Base-by-base conservation (phyloP, 148 eudicot species). In the Fallopia convolvulus region DNA sequence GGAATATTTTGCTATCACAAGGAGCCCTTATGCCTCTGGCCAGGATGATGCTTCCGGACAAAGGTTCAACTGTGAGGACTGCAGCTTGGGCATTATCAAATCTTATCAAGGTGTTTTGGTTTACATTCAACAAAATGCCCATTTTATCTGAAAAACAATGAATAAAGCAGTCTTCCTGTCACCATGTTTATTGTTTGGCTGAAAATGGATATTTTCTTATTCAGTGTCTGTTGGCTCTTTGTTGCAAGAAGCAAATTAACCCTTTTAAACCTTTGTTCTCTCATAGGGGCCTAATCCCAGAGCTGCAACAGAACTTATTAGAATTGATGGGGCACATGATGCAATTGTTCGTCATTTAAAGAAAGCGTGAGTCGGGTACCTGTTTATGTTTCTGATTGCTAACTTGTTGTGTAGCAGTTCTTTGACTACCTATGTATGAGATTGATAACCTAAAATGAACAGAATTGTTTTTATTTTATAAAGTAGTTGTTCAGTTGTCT, bases 41-140 rank as follows among this genome's bases (percentile, higher is more conserved):
- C 80, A 91, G 93, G 83, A 95, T 95, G 99, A 83, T 95, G 86
- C 88, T 95, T 72, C 97, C 93, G 26, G 87, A 90, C 84, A 95
- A 91, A 85, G 94, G 99, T 61, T 90, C 97, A 56, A 90, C 93
- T 76, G 99, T 89, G 41, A 91, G 93, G 83, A 95, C 99, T 6
- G 97, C 97, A 84, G 97, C 97, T 74, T 95, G 99, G 99, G 97
- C 97, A 74, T 77, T 95, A 77, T 95, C 99, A 63, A 95, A 95
- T 86, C 88, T 95, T 78, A 92, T 95, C 74, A 95, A 95, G 99
- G 99, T 93, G 47, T 20, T 33, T 13, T 13, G 53, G 72, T 36
- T 39, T 17, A 44, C 14, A 66, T 33, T 33, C 14, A 8, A 8
- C 20, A 26, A 61, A 61, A 11, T 61, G 68, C 68, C 26, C 68